Base-by-base conservation (phyloP, 2,329 filamentous ascomycete species). In the Calonectria honghensis region DNA sequence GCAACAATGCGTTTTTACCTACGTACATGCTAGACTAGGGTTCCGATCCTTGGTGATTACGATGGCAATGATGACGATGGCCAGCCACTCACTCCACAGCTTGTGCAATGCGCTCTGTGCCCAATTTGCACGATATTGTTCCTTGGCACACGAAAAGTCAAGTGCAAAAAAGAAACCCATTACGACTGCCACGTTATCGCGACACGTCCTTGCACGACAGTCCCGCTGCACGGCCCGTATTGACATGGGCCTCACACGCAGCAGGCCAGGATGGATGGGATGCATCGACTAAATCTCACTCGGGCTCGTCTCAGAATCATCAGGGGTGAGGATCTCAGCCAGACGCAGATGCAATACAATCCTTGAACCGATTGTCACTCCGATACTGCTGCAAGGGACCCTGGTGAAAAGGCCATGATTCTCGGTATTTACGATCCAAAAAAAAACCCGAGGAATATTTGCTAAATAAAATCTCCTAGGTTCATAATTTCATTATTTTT, bases 11-110 rank as follows among this genome's bases (percentile, higher is more conserved):
- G 18, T 37, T 61, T 31, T 31, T 32, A n/a, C 31, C 41, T 72
- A 54, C 18, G 32, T 52, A 54, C 51, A 18, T 61, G 32, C 54
- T 59, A 45, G 52, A 41, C 63, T 32, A 39, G 72, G 72, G 61
- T 51, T 35, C 16, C 41, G 29, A 73, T 70, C 72, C 72, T 66
- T 67, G 67, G 52, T 66, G 68, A 70, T 63, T 61, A 57, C 48
- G 68, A 69, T 69, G 67, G n/a, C 5, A 39, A 61, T 48, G 59
- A 71, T 70, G 72, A 61, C 32, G 24, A 70, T 54, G 57, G 45
- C 45, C 31, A 18, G 16, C 50, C 41, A 67, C 70, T 50, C 41
- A 67, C 70, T 50, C 51, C 41, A 41, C 50, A 35, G 52, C 57
- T 68, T 68, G n/a, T 18, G 5, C 39, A 27, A 18, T 65, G 51